phyloP scores from a whole-genome alignment of 805 yeast genomes.

The Metschnikowia hibisci region DNA sequence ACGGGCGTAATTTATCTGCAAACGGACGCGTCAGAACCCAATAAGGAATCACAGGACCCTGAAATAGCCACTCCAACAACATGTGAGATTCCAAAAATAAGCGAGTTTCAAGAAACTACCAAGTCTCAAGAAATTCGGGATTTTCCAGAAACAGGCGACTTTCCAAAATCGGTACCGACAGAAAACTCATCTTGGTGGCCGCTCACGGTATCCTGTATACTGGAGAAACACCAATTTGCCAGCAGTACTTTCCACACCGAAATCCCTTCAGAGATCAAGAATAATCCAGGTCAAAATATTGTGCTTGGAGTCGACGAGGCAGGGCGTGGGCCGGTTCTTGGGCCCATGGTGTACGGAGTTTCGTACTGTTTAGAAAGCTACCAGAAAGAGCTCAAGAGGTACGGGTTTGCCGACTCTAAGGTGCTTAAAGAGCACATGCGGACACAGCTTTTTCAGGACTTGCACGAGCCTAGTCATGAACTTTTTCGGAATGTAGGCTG shows the following conservation, averaged over 20 bases:
- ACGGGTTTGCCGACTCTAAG: slow-evolving; percentile 93
- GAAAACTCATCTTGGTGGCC: slow-evolving; percentile 29
- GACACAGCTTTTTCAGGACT: slow-evolving; percentile 52
- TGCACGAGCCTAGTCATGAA: slow-evolving; percentile 47
- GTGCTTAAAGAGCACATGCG: slow-evolving; percentile 73
- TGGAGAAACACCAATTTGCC: slow-evolving; percentile 25
- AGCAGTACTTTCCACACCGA: slow-evolving; percentile 49
- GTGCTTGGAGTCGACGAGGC: slow-evolving; percentile 96
- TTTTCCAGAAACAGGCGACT: no score
- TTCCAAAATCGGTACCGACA: no score
- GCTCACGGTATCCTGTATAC: slow-evolving; percentile 28
- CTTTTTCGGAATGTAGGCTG: slow-evolving; percentile 69
- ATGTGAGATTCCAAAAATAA: no score
- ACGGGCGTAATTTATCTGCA: no score
- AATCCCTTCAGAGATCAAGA: slow-evolving; percentile 41
- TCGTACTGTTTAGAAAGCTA: slow-evolving; percentile 66
- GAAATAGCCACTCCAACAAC: no score
- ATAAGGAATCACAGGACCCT: no score
- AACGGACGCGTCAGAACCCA: no score
- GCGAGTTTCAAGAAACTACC: no score
- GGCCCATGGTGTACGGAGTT: slow-evolving; percentile 96
- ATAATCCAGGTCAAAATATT: slow-evolving; percentile 35
- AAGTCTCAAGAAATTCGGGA: no score
- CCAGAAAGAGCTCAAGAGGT: slow-evolving; percentile 44
- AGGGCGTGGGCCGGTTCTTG: slow-evolving; percentile 96